A percentile compares a stretch with the other conserved stretches of the same genome.
phyloP scores from a whole-genome alignment of 1,284 basidiomycete species.

The Ceratobasidium sp. region DNA sequence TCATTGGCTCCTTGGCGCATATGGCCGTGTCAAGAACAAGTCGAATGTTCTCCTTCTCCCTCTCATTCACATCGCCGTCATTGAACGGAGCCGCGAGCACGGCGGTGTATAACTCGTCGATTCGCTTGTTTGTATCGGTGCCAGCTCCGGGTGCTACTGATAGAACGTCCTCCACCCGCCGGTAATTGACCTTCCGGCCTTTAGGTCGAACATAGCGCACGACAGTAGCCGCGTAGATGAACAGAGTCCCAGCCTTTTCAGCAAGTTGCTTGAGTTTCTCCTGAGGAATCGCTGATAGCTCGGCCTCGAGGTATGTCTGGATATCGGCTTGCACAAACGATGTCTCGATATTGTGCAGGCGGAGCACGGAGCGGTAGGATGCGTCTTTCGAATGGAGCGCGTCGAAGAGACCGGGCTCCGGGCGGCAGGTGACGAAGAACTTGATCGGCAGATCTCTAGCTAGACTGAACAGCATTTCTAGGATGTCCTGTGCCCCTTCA shows the following conservation, averaged over 20 bases:
- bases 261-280: background rate
- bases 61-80: no score
- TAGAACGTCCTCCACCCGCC: no score
- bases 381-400: background rate
- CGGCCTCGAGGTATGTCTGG: conserved; percentile 2
- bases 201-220: background rate
- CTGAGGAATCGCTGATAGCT: background rate
- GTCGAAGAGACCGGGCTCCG: background rate
- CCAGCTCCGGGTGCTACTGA: no score
- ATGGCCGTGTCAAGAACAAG: no score
- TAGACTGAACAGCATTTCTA: background rate
- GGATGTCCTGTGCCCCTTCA: background rate
- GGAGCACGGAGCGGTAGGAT: background rate
- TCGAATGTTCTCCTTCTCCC: no score
- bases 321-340: conserved; percentile 32
- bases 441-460: conserved; percentile 15
- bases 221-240: conserved; percentile 19
- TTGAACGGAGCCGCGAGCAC: no score
- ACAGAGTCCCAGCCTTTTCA: background rate
- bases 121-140: no score
- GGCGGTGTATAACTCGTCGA: no score
- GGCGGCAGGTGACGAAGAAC: conserved; percentile 33
- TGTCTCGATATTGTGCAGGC: conserved; percentile 29
- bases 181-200: background rate
- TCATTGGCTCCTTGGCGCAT: background rate